Evolutionary conservation across 371 early-diverging fungal species (phyloP).

Genomic region (Mucor ambiguus): DNA sequence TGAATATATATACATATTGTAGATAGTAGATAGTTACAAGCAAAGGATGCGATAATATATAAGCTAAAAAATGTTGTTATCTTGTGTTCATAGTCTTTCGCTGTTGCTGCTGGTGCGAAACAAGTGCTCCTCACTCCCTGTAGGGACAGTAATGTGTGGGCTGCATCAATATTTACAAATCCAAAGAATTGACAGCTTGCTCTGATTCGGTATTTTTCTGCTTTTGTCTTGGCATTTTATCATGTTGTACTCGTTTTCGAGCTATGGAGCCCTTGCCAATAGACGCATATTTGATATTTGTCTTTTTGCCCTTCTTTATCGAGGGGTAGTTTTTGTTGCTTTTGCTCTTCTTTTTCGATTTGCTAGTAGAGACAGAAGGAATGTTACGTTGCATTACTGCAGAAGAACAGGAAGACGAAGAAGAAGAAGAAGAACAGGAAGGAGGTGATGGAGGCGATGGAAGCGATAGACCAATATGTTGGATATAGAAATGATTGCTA

Average conservation of each 20-base stretch:
- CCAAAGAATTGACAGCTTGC: slow-evolving; percentile 3
- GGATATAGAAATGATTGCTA: neutral
- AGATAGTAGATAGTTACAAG: neutral
- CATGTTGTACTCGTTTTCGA: slow-evolving; percentile 8
- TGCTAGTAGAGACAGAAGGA: neutral
- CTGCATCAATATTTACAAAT: neutral
- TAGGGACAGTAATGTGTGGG: neutral
- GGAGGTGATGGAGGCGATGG: neutral
- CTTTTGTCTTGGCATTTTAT: slow-evolving; percentile 10
- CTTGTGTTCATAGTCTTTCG: neutral
- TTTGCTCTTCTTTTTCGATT: slow-evolving; percentile 1
- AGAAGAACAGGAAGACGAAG: neutral
- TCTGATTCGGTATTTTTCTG: neutral
- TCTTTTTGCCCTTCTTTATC: slow-evolving; percentile 8
- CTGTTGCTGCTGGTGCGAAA: neutral
- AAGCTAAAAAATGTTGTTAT: neutral
- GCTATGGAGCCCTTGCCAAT: slow-evolving; percentile 8
- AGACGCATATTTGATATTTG: slow-evolving; percentile 3
- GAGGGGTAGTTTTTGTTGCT: slow-evolving; percentile 10
- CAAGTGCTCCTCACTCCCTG: neutral
- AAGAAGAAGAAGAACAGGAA: neutral
- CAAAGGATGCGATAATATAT: neutral
- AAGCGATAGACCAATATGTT: neutral
- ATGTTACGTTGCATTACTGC: neutral
- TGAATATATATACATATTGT: neutral